Base-by-base conservation (phyloP, 805 yeast species). In the Dipodascus geniculatus region DNA sequence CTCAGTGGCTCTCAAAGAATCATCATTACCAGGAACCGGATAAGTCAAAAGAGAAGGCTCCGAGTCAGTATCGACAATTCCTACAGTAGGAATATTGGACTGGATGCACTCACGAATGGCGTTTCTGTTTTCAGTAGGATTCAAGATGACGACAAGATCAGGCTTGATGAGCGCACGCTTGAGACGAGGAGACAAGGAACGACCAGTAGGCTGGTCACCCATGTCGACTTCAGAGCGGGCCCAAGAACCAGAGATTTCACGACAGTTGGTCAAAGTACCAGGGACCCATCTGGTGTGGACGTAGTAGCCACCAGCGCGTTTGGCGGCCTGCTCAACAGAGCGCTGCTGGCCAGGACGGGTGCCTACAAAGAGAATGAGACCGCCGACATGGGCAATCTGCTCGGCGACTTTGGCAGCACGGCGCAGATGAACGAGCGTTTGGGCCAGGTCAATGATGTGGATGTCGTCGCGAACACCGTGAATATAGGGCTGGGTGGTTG, bases 21-120 rank as follows among this genome's bases (percentile, higher is more conserved):
- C 97, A 67, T 93, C 98, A 66, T 93, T 93, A 58, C 95, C 95
- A 17, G 98, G 98, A 60, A 93, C 86, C 51, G 98, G 95, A 65
- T 93, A 93, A 1, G 96, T 88, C 53, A 91, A 86, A 60, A 85
- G 71, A 16, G 86, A 79, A 6, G 97, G 95, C 65, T 93, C 96
- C 66, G 85, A 82, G 69, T 93, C 91, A 22, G 98, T 90, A 70
- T 93, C 99, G 57, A 93, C 81, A 55, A 93, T 78, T 24, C 96
- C 98, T 61, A 93, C 81, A 0, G 97, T 89, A 55, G 99, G 99
- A 31, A 93, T 79, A 66, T 95, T 79, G 56, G 83, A 75, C 63
- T 81, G 80, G 60, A 80, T 78, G 57, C 97, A 93, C 70, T 93
- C 99, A 51, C 75, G 75, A 51, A 93, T 71, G 51, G 90, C 83